These are phyloP conservation scores for Russula griseocarnosa DNA, from an alignment of 768 basidiomycete genomes.

Conservation along the genomic window DNA sequence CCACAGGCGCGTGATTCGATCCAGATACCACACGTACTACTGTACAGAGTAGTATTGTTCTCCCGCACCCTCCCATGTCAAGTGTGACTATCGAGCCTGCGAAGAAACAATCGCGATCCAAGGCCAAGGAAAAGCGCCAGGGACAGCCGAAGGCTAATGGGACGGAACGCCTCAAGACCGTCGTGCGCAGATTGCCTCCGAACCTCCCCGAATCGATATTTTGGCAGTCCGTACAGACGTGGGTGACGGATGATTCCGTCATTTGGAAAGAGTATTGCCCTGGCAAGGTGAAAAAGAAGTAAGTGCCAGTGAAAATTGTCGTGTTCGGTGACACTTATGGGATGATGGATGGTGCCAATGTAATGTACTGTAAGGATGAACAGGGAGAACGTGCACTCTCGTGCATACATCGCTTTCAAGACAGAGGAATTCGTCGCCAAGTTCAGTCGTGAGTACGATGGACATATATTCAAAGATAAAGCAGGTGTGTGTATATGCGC, in stretches of 20 bases:
- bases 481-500: constrained; percentile 56
- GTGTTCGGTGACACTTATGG: background rate
- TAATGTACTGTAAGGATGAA: constrained; percentile 47
- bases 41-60: background rate
- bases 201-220: constrained; percentile 90
- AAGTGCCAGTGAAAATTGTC: constrained; percentile 28
- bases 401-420: constrained; percentile 91
- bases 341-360: background rate
- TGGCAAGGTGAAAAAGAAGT: constrained; percentile 72
- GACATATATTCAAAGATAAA: constrained; percentile 89
- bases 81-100: constrained; percentile 24
- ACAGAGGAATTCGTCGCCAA: constrained; percentile 60
- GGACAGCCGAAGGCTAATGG: constrained; percentile 32
- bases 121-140: constrained; percentile 34
- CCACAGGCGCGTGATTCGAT: too few relatives aligned
- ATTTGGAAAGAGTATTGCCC: constrained; percentile 62
- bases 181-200: constrained; percentile 84
- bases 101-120: constrained; percentile 34
- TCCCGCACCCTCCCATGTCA: constrained; percentile 3
- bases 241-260: constrained; percentile 74
- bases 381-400: constrained; percentile 80
- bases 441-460: constrained; percentile 85
- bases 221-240: constrained; percentile 84
- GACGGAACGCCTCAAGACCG: constrained; percentile 72
- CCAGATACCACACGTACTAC: background rate